Conservation (phyloP, 441 rosid genomes). For the Adansonia madagascariensis region DNA sequence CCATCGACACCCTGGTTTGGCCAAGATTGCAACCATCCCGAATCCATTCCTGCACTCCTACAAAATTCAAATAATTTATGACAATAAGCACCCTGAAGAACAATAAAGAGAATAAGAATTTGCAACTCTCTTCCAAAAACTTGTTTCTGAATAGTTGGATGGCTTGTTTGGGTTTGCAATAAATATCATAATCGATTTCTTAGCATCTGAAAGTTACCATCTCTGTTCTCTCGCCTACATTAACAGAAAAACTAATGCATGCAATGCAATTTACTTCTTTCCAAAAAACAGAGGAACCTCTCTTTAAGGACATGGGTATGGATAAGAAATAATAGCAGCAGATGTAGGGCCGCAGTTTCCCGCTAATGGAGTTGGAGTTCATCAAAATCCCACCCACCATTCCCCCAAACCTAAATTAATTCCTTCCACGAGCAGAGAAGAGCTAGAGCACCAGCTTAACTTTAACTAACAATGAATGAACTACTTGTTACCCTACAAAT, state of each 20-base stretch:
- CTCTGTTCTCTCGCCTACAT: not conserved
- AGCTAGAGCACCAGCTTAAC: conserved; percentile 2
- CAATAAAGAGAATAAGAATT: not conserved
- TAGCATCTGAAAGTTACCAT: conserved; percentile 3
- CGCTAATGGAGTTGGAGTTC: not conserved
- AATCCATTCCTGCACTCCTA: conserved; percentile 82
- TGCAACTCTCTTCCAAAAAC: conserved; percentile 8
- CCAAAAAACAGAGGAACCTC: not conserved
- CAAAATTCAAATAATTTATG: not conserved
- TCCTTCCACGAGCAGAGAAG: not conserved
- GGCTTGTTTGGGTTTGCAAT: conserved; percentile 1
- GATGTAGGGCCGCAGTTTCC: not conserved
- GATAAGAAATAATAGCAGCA: not conserved
- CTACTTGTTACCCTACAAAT: conserved; percentile 7
- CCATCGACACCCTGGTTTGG: conserved; percentile 78
- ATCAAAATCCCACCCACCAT: conserved; percentile 12
- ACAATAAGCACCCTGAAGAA: conserved; percentile 17
- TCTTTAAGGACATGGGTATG: conserved; percentile 9
- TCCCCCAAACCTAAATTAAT: not conserved
- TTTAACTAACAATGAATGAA: not conserved
- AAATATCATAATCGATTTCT: not conserved
- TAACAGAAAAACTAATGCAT: not conserved
- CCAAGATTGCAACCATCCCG: conserved; percentile 81
- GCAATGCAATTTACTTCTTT: conserved; percentile 14
- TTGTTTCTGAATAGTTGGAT: not conserved